A percentile compares a stretch with the other conserved stretches of the same genome.
Evolutionary conservation across 2,329 filamentous ascomycete species (phyloP).

Genomic region (Alternaria sp.): DNA sequence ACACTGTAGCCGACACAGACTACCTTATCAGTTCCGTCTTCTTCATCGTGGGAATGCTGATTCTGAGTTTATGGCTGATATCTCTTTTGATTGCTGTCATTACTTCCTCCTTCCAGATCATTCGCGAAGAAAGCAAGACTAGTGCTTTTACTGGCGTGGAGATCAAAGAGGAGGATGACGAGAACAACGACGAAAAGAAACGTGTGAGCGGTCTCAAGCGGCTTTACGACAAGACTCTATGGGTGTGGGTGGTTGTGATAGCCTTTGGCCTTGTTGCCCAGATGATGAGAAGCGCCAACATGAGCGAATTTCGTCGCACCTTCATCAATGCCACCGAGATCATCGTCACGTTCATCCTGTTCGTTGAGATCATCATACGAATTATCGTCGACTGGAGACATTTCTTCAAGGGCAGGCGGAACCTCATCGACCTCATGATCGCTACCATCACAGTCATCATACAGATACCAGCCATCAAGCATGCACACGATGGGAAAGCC

Average conservation of each 20-base stretch:
- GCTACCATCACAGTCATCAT: constrained; percentile 86
- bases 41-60: constrained; percentile 76
- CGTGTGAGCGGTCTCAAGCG: constrained; percentile 67
- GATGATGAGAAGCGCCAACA: constrained; percentile 76
- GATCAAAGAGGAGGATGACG: constrained; percentile 49
- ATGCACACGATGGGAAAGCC: constrained; percentile 65
- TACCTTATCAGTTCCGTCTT: constrained; percentile 86
- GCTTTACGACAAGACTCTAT: constrained; percentile 75
- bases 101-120: constrained; percentile 97
- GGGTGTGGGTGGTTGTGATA: constrained; percentile 84
- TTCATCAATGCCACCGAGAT: constrained; percentile 79
- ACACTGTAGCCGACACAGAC: constrained; percentile 90
- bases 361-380: constrained; percentile 83
- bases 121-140: constrained; percentile 91
- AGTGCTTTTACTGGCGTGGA: constrained; percentile 89
- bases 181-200: constrained; percentile 48
- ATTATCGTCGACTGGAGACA: constrained; percentile 80
- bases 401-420: constrained; percentile 77
- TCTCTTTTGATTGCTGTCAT: constrained; percentile 96
- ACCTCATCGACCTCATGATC: constrained; percentile 81
- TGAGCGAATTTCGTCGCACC: constrained; percentile 66
- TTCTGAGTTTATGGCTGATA: constrained; percentile 95
- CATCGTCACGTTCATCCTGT: constrained; percentile 77
- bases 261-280: constrained; percentile 81
- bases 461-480: constrained; percentile 79